A percentile compares a stretch with the other conserved stretches of the same genome.
These are phyloP conservation scores for Leishmania guyanensis DNA, from an alignment of 208 protist genomes.

Conservation along the genomic window DNA sequence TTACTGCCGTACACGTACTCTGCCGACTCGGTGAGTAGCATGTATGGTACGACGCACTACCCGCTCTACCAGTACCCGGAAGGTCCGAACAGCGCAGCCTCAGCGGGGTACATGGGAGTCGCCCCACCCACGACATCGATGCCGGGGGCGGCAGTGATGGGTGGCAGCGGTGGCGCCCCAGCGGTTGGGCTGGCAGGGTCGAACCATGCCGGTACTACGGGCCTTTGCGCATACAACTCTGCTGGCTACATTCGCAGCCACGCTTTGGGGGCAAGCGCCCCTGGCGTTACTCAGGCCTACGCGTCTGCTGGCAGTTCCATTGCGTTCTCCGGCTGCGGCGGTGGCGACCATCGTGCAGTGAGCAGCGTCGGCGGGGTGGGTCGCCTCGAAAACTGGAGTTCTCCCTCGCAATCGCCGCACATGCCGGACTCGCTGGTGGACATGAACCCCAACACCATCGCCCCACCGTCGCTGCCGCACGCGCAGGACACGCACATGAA, in stretches of 20 bases:
- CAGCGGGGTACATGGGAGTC: neutral
- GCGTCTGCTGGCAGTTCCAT: neutral
- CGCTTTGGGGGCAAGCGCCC: neutral
- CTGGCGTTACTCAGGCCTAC: neutral
- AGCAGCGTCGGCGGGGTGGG: neutral
- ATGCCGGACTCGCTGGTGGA: constrained; percentile 20
- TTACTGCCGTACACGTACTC: constrained; percentile 45
- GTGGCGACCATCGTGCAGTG: neutral
- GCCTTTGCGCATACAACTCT: neutral
- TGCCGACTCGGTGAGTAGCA: constrained; percentile 38
- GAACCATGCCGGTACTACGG: neutral
- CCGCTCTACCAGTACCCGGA: constrained; percentile 43
- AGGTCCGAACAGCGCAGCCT: neutral
- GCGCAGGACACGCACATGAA: constrained; percentile 30
- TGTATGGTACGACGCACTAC: constrained; percentile 50
- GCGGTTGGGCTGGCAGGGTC: neutral
- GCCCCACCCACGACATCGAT: neutral
- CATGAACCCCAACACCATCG: neutral
- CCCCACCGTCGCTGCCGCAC: neutral
- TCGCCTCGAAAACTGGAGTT: neutral
- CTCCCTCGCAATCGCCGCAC: constrained; percentile 6
- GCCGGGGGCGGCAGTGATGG: neutral
- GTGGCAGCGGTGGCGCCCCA: neutral
- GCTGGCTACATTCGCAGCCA: neutral
- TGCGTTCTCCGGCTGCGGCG: neutral